Evolutionary conservation across 2,329 filamentous ascomycete genomes (phyloP).

Genomic region (Xylaria sp.): DNA sequence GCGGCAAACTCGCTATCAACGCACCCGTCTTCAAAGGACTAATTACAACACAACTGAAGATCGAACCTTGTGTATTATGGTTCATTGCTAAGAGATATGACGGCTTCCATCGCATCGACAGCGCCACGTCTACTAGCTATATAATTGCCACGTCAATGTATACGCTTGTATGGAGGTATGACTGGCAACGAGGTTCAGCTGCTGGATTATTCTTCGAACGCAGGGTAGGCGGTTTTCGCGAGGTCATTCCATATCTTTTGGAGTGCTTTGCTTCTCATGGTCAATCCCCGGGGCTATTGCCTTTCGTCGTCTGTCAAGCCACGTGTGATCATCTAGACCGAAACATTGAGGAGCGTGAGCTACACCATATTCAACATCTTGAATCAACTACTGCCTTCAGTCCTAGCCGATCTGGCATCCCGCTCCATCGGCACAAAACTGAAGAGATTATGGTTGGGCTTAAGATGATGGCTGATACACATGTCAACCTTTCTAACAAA

Average conservation of each 20-base stretch:
- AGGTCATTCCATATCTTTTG: background rate
- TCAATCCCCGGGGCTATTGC: background rate
- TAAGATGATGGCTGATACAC: background rate
- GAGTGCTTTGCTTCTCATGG: background rate
- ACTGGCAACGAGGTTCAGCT: background rate
- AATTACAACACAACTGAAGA: background rate
- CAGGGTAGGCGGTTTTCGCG: background rate
- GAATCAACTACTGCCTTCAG: constrained; percentile 10
- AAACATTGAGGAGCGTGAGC: background rate
- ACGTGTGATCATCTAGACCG: background rate
- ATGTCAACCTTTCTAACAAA: constrained; percentile 6
- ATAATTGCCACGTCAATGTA: constrained; percentile 4
- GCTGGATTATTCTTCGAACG: constrained; percentile 8
- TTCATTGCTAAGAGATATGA: constrained; percentile 6
- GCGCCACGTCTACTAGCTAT: constrained; percentile 5
- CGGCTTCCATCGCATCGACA: constrained; percentile 16
- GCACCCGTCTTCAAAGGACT: background rate
- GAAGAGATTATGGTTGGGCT: constrained; percentile 10
- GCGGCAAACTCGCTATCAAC: background rate
- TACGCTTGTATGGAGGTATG: constrained; percentile 8
- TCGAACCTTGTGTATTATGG: constrained; percentile 13
- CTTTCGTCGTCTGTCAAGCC: constrained; percentile 4
- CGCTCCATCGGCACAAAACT: constrained; percentile 6
- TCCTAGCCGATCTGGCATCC: background rate
- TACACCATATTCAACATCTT: constrained; percentile 3